phyloP scores from a whole-genome alignment of 805 yeast species.

The Saturnispora quitensis region DNA sequence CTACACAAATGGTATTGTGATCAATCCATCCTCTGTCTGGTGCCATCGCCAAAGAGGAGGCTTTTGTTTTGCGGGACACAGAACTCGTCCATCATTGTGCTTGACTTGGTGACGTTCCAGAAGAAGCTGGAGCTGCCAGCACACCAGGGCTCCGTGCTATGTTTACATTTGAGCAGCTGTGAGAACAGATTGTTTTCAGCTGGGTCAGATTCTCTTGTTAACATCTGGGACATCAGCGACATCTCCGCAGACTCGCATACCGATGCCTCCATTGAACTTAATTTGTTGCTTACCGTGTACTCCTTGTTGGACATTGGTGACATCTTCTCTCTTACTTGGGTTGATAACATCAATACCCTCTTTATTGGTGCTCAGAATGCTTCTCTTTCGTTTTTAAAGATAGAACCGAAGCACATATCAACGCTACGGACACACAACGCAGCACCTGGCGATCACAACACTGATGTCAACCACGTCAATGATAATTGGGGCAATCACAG shows the following conservation, averaged over 20 bases:
- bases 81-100: conserved; percentile 66
- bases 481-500: conserved; percentile 7
- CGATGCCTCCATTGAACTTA: not conserved
- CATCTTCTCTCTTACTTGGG: conserved; percentile 74
- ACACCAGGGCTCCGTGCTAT: conserved; percentile 68
- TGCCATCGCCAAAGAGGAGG: conserved; percentile 47
- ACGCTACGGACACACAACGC: not conserved
- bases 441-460: conserved; percentile 7
- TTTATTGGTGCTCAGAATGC: conserved; percentile 93
- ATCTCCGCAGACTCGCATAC: conserved; percentile 3
- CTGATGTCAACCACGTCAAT: not conserved
- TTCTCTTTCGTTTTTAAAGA: conserved; percentile 62
- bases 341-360: conserved; percentile 46
- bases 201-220: conserved; percentile 82
- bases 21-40: conserved; percentile 65
- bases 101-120: conserved; percentile 58
- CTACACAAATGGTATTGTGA: conserved; percentile 71
- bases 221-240: conserved; percentile 64
- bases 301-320: conserved; percentile 88
- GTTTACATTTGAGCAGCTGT: conserved; percentile 46
- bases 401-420: conserved; percentile 13
- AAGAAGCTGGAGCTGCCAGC: conserved; percentile 44
- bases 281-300: conserved; percentile 60
- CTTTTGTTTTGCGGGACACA: conserved; percentile 86
- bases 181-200: conserved; percentile 68